Evolutionary conservation across 176 grass and related monocot species (phyloP), one percentile per base, ranked within the genome.

Genomic region (Carex scoparia): DNA sequence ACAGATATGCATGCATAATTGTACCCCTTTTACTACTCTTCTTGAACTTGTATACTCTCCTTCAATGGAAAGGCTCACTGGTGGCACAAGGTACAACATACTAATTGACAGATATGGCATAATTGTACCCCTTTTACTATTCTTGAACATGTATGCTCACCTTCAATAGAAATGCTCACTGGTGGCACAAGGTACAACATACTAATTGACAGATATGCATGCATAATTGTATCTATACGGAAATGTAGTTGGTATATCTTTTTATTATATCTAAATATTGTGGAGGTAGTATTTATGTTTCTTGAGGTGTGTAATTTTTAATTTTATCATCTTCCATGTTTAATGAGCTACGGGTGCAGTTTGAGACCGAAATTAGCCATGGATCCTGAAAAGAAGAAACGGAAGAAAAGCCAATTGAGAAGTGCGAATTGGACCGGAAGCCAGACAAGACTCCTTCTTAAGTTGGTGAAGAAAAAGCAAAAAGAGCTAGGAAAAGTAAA

Each of bases 401-500:
- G 12, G 57, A 77, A 54, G 11, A 77, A 77, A 51, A 77, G 73
- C 49, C 73, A 49, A 3, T 32, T 32, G 27, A 77, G 73, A 77
- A 33, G 48, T 56, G 73, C 51, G 1, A 77, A 77, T 77, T 77
- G 73, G 73, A 56, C 46, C 32, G 49, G 33, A 13, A 32, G 49
- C 49, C 73, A 77, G 73, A 77, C 73, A 12, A 77, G 73, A 27
- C 46, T 77, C 56, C 73, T 77, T 8, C 73, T 77, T 54, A 77
- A 55, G 27, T 77, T 77, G 73, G 0, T 77, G 73, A 77, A 77
- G 49, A 77, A 56, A 77, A 77, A 77, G 27, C 12, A 77, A 33
- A 12, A 77, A 15, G 27, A 56, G 73, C 73, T 77, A 13, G 49
- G 73, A 77, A 27, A 77, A 77, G 73, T 30, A 32, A 77, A 77